Evolutionary conservation across 768 basidiomycete species (phyloP).

Genomic region (Chiua virens): DNA sequence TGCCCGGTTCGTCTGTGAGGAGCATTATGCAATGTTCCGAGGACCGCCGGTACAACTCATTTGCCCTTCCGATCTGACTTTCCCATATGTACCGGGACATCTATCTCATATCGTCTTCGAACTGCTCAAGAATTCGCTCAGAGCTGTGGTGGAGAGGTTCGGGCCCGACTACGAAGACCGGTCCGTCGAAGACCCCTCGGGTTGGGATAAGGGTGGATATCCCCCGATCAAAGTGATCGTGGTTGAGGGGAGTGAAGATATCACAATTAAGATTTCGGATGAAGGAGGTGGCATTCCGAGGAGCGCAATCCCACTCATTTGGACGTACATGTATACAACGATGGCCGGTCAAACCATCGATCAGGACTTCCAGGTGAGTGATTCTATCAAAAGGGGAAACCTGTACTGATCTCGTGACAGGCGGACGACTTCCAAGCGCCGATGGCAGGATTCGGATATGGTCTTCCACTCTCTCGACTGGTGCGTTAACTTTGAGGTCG

Average conservation of each 20-base stretch:
- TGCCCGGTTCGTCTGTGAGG: slow-evolving; percentile 91
- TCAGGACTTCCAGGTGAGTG: slow-evolving; percentile 57
- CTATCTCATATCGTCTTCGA: slow-evolving; percentile 97
- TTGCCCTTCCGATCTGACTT: slow-evolving; percentile 62
- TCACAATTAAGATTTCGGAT: slow-evolving; percentile 98
- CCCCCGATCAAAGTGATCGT: slow-evolving; percentile 53
- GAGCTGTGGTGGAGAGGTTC: slow-evolving; percentile 94
- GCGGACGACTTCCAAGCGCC: slow-evolving; percentile 94
- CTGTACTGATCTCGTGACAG: slow-evolving; percentile 23
- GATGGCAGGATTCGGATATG: slow-evolving; percentile 97
- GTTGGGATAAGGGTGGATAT: slow-evolving; percentile 11
- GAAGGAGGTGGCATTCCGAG: slow-evolving; percentile 90
- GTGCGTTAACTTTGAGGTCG: slow-evolving; percentile 43
- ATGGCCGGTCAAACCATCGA: slow-evolving; percentile 72
- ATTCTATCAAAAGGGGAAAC: background rate
- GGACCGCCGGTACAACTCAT: slow-evolving; percentile 96
- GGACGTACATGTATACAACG: slow-evolving; percentile 98
- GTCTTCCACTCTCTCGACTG: slow-evolving; percentile 86
- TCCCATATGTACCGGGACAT: slow-evolving; percentile 82
- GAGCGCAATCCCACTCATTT: slow-evolving; percentile 89
- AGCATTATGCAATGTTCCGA: slow-evolving; percentile 94
- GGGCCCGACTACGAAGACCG: slow-evolving; percentile 75
- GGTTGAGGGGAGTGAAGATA: slow-evolving; percentile 96
- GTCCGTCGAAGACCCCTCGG: background rate
- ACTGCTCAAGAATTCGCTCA: slow-evolving; percentile 94